These are phyloP conservation scores for Fusarium phyllophilum DNA, from an alignment of 2,329 filamentous ascomycete genomes.

Conservation along the genomic window DNA sequence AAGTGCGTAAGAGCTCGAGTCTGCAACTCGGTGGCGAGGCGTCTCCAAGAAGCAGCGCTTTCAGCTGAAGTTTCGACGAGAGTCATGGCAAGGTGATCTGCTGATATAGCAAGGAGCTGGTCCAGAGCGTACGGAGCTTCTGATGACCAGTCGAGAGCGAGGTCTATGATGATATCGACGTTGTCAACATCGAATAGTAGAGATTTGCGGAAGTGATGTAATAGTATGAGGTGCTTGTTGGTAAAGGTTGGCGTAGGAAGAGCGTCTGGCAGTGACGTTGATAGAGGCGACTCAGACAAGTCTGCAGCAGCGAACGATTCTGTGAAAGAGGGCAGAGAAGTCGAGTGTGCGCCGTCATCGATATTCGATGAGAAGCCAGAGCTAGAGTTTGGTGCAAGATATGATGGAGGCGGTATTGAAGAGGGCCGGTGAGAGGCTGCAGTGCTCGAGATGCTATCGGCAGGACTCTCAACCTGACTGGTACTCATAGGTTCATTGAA, in stretches of 20 bases:
- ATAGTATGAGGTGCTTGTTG: constrained; percentile 52
- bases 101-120: constrained; percentile 57
- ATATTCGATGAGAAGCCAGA: neutral
- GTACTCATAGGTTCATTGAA: constrained; percentile 3
- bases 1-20: constrained; percentile 55
- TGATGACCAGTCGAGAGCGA: constrained; percentile 48
- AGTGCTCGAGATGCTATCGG: constrained; percentile 34
- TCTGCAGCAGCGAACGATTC: constrained; percentile 22
- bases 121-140: constrained; percentile 58
- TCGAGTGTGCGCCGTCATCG: constrained; percentile 20
- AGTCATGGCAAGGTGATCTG: constrained; percentile 51
- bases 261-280: constrained; percentile 16
- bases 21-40: constrained; percentile 57
- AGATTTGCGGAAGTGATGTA: constrained; percentile 50
- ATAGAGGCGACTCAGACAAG: constrained; percentile 24
- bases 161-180: constrained; percentile 42
- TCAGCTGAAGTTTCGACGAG: constrained; percentile 36
- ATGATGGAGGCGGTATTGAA: constrained; percentile 27
- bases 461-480: constrained; percentile 37
- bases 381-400: neutral
- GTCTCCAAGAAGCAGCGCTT: constrained; percentile 35
- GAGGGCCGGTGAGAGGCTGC: constrained; percentile 14
- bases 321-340: constrained; percentile 38
- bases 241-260: constrained; percentile 45
- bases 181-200: constrained; percentile 40